Conservation (phyloP, 805 yeast species). For the Barnettozyma siamensis region DNA sequence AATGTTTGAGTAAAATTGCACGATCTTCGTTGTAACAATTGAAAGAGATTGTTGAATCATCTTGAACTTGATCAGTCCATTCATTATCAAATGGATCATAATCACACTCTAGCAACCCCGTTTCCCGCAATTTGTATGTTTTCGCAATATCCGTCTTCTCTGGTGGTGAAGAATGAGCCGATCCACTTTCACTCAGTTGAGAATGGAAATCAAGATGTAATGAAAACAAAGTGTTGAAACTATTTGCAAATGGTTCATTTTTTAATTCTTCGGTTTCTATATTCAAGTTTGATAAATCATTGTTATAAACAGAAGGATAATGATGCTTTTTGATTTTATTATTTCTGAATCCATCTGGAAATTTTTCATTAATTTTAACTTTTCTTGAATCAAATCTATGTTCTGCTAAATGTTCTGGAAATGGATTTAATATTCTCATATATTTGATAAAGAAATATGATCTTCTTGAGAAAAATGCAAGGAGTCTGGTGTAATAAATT, state of each 20-base stretch:
- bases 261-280: background rate
- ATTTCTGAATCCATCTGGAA: slow-evolving; percentile 11
- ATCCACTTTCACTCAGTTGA: background rate
- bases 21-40: slow-evolving; percentile 16
- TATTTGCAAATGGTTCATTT: slow-evolving; percentile 8
- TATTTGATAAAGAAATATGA: slow-evolving; percentile 17
- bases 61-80: slow-evolving; percentile 8
- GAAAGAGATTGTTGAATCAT: slow-evolving; percentile 4
- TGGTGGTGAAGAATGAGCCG: background rate
- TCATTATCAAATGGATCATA: slow-evolving; percentile 14
- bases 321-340: slow-evolving; percentile 12
- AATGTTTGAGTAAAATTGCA: slow-evolving; percentile 12
- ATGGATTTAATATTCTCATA: slow-evolving; percentile 18
- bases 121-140: background rate
- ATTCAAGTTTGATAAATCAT: background rate
- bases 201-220: slow-evolving; percentile 4
- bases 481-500: slow-evolving; percentile 15
- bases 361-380: slow-evolving; percentile 14
- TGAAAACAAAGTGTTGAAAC: slow-evolving; percentile 15
- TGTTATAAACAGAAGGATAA: slow-evolving; percentile 17
- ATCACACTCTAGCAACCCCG: slow-evolving; percentile 15
- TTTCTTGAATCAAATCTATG: slow-evolving; percentile 21
- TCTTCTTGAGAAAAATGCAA: slow-evolving; percentile 21
- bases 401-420: slow-evolving; percentile 14
- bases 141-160: background rate